Conservation (phyloP, 129 eudicot genomes). For the Pseudognaphalium luteoalbum region DNA sequence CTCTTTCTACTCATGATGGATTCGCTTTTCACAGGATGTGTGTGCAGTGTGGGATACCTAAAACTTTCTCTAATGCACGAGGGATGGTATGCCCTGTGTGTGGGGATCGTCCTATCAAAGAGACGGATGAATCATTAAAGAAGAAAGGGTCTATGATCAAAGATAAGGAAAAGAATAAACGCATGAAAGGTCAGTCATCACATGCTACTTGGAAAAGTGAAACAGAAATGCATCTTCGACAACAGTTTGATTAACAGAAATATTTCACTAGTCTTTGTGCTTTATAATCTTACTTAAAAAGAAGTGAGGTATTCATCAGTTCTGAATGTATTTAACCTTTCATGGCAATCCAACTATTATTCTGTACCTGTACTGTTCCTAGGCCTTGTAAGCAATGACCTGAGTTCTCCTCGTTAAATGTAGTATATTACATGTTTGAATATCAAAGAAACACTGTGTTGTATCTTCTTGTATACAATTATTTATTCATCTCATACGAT, state of each 20-base stretch:
- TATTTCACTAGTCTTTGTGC: constrained; percentile 7
- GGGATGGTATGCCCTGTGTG: constrained; percentile 92
- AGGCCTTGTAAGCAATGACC: constrained; percentile 18
- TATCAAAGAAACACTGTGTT: background rate
- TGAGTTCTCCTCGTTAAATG: background rate
- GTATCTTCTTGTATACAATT: background rate
- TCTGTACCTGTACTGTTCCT: constrained; percentile 5
- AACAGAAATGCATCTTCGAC: constrained; percentile 98
- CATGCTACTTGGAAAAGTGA: constrained; percentile 98
- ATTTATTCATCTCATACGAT: background rate
- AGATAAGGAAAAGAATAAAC: constrained; percentile 92
- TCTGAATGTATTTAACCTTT: constrained; percentile 11
- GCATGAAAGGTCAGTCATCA: constrained; percentile 98
- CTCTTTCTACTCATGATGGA: background rate
- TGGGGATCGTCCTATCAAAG: constrained; percentile 60
- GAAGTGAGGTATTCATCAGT: background rate
- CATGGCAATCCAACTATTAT: constrained; percentile 16
- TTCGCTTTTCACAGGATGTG: constrained; percentile 65
- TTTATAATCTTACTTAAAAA: constrained; percentile 9
- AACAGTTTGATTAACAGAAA: constrained; percentile 72
- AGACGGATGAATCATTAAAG: constrained; percentile 42
- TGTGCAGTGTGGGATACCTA: constrained; percentile 88
- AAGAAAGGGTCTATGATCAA: constrained; percentile 79
- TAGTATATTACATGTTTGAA: background rate
- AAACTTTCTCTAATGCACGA: constrained; percentile 65